Evolutionary conservation across 23 red algal species (phyloP).

Genomic region (Gracilaria caudata): DNA sequence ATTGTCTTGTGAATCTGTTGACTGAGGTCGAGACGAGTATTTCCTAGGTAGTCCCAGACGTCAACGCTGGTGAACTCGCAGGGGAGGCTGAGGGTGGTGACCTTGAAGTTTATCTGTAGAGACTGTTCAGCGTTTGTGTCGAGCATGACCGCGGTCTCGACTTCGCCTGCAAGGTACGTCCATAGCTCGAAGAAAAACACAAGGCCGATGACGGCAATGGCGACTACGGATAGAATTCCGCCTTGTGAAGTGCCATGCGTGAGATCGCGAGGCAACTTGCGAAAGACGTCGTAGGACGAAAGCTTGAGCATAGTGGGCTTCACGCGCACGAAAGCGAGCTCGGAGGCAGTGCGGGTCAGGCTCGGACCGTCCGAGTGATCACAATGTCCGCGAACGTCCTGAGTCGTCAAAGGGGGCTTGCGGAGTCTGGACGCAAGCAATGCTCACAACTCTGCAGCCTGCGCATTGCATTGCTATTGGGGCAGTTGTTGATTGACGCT

Average conservation of each 20-base stretch:
- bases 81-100: constrained; percentile 71
- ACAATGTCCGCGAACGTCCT: too few species aligned
- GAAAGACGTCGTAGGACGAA: constrained; percentile 84
- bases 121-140: constrained; percentile 70
- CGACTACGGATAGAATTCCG: constrained; percentile 69
- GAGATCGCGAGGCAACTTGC: constrained; percentile 83
- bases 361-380: too few species aligned
- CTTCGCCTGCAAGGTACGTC: constrained; percentile 75
- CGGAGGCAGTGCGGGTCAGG: too few species aligned
- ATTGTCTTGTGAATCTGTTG: constrained; percentile 68
- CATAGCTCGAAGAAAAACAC: constrained; percentile 82
- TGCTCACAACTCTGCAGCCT: too few species aligned
- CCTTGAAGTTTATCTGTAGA: constrained; percentile 76
- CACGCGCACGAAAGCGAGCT: neutral
- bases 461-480: too few species aligned
- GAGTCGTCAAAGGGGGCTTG: too few species aligned
- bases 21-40: constrained; percentile 78
- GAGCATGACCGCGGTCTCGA: constrained; percentile 78
- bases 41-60: constrained; percentile 81
- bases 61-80: constrained; percentile 81
- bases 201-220: constrained; percentile 61
- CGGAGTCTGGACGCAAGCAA: too few species aligned
- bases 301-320: constrained; percentile 73
- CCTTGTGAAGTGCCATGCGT: constrained; percentile 80
- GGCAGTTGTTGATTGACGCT: too few species aligned